These are phyloP conservation scores for Paecilomyces fulvus DNA, from an alignment of 2,329 filamentous ascomycete species.

Conservation along the genomic window DNA sequence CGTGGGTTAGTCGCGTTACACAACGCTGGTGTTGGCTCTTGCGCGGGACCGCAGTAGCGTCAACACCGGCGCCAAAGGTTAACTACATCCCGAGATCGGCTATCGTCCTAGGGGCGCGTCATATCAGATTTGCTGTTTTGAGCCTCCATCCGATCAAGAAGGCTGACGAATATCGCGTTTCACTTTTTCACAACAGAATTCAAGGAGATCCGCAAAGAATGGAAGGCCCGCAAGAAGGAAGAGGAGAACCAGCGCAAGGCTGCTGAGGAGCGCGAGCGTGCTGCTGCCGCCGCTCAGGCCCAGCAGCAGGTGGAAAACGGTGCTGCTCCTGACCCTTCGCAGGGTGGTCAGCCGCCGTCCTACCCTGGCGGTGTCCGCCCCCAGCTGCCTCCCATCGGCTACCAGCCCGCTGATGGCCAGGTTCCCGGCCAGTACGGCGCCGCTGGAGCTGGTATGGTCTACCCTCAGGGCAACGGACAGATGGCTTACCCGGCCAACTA, in stretches of 20 bases:
- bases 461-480: conserved; percentile 40
- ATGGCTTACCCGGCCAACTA: conserved; percentile 41
- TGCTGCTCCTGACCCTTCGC: conserved; percentile 40
- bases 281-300: conserved; percentile 51
- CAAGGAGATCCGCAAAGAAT: conserved; percentile 98
- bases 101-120: neutral
- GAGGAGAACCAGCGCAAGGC: conserved; percentile 85
- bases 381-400: conserved; percentile 68
- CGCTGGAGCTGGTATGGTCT: conserved; percentile 43
- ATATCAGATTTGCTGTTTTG: neutral
- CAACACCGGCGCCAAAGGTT: conserved; percentile 39
- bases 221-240: conserved; percentile 99
- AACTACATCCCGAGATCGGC: conserved; percentile 20
- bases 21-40: conserved; percentile 39
- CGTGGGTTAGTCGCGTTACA: conserved; percentile 39
- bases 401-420: conserved; percentile 51
- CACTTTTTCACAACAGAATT: conserved; percentile 57
- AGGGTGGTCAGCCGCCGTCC: conserved; percentile 32
- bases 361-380: conserved; percentile 47
- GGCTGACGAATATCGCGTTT: neutral
- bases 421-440: conserved; percentile 56
- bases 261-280: conserved; percentile 71
- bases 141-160: neutral
- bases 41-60: conserved; percentile 47
- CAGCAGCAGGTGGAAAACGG: conserved; percentile 41